These are phyloP conservation scores for Ophiostoma novo-ulmi DNA, from an alignment of 2,329 filamentous ascomycete genomes.

Conservation along the genomic window DNA sequence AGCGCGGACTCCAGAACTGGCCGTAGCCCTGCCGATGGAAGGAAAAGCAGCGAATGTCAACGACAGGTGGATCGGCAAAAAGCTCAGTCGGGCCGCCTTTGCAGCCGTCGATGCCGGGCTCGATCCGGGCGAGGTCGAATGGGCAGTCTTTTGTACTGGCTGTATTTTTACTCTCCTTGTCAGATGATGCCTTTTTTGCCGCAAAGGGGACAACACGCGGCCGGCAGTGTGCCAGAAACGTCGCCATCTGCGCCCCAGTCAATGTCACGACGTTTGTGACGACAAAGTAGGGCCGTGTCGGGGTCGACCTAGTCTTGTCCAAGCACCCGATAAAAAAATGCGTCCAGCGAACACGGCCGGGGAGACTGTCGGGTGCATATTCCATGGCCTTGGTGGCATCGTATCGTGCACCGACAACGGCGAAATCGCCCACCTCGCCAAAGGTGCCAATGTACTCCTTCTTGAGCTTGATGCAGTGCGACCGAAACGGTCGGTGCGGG, in stretches of 20 bases:
- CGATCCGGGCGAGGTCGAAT: constrained; percentile 43
- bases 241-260: constrained; percentile 46
- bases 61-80: constrained; percentile 68
- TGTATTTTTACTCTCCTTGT: neutral
- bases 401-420: constrained; percentile 69
- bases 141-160: neutral
- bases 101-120: constrained; percentile 41
- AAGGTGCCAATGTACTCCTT: constrained; percentile 75
- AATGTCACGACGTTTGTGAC: constrained; percentile 61
- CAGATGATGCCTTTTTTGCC: neutral
- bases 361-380: constrained; percentile 35
- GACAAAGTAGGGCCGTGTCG: constrained; percentile 53
- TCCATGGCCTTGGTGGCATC: constrained; percentile 57
- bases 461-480: constrained; percentile 73
- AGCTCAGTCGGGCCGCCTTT: constrained; percentile 43
- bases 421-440: constrained; percentile 79
- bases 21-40: constrained; percentile 69
- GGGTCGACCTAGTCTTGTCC: constrained; percentile 37
- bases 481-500: constrained; percentile 19
- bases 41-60: constrained; percentile 73
- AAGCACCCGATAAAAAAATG: constrained; percentile 76
- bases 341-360: constrained; percentile 63
- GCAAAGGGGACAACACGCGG: constrained; percentile 38
- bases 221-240: constrained; percentile 46
- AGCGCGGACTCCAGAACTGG: constrained; percentile 68